Percentiles rank a stretch among this genome's conserved stretches.
Evolutionary conservation across 2,329 filamentous ascomycete species (phyloP).

Genomic region (Byssoonygena ceratinophila): DNA sequence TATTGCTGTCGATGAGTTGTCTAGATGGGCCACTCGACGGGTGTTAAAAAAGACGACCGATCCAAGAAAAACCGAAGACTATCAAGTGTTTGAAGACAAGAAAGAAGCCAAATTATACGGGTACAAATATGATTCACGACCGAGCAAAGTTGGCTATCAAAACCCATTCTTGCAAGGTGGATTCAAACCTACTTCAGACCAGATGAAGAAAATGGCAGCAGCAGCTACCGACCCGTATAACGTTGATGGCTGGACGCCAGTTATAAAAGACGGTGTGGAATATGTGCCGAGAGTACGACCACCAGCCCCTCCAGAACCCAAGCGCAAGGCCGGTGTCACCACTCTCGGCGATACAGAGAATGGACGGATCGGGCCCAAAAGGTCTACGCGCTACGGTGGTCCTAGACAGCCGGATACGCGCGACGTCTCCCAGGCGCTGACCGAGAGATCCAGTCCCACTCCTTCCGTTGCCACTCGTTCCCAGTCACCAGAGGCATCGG

Average conservation of each 20-base stretch:
- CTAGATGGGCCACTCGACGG: slow-evolving; percentile 39
- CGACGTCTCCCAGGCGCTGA: slow-evolving; percentile 15
- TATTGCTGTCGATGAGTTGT: slow-evolving; percentile 41
- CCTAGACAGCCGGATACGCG: slow-evolving; percentile 12
- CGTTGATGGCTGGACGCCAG: slow-evolving; percentile 33
- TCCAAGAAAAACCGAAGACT: slow-evolving; percentile 43
- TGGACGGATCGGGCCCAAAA: slow-evolving; percentile 7
- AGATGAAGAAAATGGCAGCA: slow-evolving; percentile 34
- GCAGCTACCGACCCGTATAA: slow-evolving; percentile 30
- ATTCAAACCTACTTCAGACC: slow-evolving; percentile 36
- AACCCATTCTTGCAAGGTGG: slow-evolving; percentile 47
- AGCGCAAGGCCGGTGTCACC: slow-evolving; percentile 18
- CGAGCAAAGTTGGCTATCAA: slow-evolving; percentile 39
- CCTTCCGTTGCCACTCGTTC: slow-evolving; percentile 11
- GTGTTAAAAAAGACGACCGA: slow-evolving; percentile 41
- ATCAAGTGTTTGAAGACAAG: slow-evolving; percentile 46
- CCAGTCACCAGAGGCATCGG: slow-evolving; percentile 14
- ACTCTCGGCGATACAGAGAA: slow-evolving; percentile 8
- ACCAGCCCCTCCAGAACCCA: slow-evolving; percentile 23
- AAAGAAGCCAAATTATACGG: slow-evolving; percentile 53
- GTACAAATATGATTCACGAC: slow-evolving; percentile 47
- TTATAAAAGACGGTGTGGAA: slow-evolving; percentile 30
- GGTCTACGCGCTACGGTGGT: slow-evolving; percentile 15
- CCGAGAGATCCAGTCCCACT: slow-evolving; percentile 14
- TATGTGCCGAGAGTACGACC: slow-evolving; percentile 28